These are phyloP conservation scores for Mercurialis annua DNA, from an alignment of 345 rosid genomes.

Conservation along the genomic window DNA sequence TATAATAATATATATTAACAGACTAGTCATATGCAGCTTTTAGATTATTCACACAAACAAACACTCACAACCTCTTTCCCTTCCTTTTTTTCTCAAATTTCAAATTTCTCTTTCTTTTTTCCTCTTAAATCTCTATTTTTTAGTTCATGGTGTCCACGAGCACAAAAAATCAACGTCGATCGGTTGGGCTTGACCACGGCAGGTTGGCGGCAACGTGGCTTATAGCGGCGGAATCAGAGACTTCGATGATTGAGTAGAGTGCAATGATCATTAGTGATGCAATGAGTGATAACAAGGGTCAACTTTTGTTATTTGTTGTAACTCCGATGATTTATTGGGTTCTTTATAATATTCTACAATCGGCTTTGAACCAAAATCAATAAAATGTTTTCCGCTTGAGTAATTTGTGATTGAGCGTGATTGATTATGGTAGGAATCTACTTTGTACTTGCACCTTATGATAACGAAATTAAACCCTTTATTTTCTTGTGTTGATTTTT, in stretches of 20 bases:
- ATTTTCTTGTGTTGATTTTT: neutral
- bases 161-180: no score
- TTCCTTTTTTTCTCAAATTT: no score
- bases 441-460: slow-evolving; percentile 38
- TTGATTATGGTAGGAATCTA: neutral
- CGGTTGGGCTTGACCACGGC: slow-evolving; percentile 68
- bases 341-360: slow-evolving; percentile 83
- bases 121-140: no score
- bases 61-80: no score
- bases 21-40: no score
- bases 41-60: no score
- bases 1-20: no score
- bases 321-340: slow-evolving; percentile 92
- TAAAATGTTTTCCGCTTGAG: slow-evolving; percentile 63
- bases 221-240: slow-evolving; percentile 45
- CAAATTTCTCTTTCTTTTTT: no score
- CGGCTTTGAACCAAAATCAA: slow-evolving; percentile 93
- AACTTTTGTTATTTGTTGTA: slow-evolving; percentile 71
- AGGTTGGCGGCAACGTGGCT: slow-evolving; percentile 65
- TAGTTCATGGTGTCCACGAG: no score
- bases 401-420: no score
- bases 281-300: slow-evolving; percentile 68
- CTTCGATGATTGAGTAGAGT: slow-evolving; percentile 48
- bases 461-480: slow-evolving; percentile 18
- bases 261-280: slow-evolving; percentile 45